Evolutionary conservation across 257 asterid species (phyloP), one percentile per base, ranked within the genome.

Genomic region (Nicotiana sylvestris): DNA sequence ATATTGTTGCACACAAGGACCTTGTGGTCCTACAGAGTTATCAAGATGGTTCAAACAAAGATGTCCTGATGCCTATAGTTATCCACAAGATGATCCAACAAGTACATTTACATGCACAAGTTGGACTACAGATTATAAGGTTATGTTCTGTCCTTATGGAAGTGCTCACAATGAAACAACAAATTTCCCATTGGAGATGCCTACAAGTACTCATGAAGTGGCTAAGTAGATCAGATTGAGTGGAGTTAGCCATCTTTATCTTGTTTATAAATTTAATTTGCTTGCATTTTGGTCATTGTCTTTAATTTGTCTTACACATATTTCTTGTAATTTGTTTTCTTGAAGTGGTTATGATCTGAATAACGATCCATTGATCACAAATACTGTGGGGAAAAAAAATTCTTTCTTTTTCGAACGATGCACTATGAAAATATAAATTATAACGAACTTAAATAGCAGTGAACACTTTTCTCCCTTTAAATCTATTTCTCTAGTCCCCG

Each of bases 21-120:
- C 18, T 0, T 91, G 93, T 17, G 76, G 82, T 32, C 83, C 93
- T 0, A 91, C 93, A 0, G 13, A 32, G 0, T 35, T 30, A 0
- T 90, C 95, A 0, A 87, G 87, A 65, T 91, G 84, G 6, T 91
- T 91, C 64, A 89, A 91, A 86, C 10, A 74, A 7, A 87, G 90
- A 86, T 91, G 93, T 33, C 90, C 85, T 0, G 88, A 89, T 84
- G 92, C 95, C 1, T 90, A 87, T 6, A 86, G 90, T 25, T 90
- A 86, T 70, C 91, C 95, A 0, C 74, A 87, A 56, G 92, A 90
- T 78, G 91, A 89, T 30, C 82, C 9, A n/a, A 85, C 92, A 0
- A 91, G 91, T 84, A 85, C 88, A 8, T 89, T 91, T 7, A 87
- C 91, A 49, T 90, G 92, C 65, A 93, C 89, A 0, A 88, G 86